Base-by-base conservation (phyloP, 2,329 filamentous ascomycete species). In the Talaromyces sp. region DNA sequence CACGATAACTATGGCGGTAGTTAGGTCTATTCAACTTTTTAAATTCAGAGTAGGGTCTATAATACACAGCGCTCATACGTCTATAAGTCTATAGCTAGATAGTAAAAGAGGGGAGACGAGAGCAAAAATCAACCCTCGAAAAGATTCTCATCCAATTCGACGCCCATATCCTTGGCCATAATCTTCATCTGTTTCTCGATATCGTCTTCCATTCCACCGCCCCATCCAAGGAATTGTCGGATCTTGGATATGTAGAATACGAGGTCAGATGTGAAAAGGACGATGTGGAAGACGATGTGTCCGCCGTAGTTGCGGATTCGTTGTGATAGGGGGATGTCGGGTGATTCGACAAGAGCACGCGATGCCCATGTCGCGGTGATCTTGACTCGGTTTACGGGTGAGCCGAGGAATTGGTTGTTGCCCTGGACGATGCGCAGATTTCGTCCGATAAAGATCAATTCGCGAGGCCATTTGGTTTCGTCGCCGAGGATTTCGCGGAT, bases 371-470 rank as follows among this genome's bases (percentile, higher is more conserved):
- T 84, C 25, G 93, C 93, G 68, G 95, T 97, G 76, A 96, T 93
- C 81, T 97, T 97, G 77, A 98, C 88, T 1, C 95, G 84, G 77
- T 97, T 93, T 51, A 97, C 92, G 0, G 93, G 93, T 0, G 89
- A 92, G 25, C 93, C 93, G 61, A 97, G 85, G 78, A 91, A 94
- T 75, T 96, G 92, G 76, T 97, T 96, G 78, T 96, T 96, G 5
- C 89, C 92, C 78, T 97, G 93, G 1, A 97, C 93, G 72, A 97
- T 97, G 62, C 93, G 88, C 83, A 97, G 87, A 76, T 96, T 97
- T 45, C 93, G 87, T 1, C 92, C 92, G 71, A 97, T 93, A 77
- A 97, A 97, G 72, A 97, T 88, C 66, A 97, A 88, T 76, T 96
- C 93, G 74, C 91, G 90, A 4, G 93, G 93, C 88, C 91, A 94